Conservation (phyloP, 1,284 basidiomycete species). For the Cutaneotrichosporon spelunceum region DNA sequence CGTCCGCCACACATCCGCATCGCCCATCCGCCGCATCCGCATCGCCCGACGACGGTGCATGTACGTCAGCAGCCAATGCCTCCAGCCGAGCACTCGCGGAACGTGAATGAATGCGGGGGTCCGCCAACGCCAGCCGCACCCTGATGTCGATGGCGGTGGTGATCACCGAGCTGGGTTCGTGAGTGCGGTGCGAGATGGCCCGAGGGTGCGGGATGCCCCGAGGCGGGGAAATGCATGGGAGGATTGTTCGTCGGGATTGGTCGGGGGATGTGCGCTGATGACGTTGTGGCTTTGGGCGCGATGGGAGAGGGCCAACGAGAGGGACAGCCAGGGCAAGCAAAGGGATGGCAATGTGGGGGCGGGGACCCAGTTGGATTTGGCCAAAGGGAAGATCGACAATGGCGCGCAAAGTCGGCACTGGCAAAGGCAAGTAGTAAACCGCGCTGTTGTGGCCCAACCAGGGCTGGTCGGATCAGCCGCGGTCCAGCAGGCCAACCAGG, state of each 20-base stretch:
- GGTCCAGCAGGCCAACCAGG: not conserved
- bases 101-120: not conserved
- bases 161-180: not conserved
- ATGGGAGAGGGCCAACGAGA: not conserved
- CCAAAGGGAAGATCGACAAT: not conserved
- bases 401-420: too few species aligned
- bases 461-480: not conserved
- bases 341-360: not conserved
- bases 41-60: not conserved
- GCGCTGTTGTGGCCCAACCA: not conserved
- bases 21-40: too few species aligned
- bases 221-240: not conserved
- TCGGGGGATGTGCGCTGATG: slow-evolving; percentile 3
- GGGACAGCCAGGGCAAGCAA: not conserved
- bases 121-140: not conserved
- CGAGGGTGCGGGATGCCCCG: not conserved
- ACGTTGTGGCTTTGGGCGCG: not conserved
- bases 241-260: slow-evolving; percentile 4
- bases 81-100: not conserved
- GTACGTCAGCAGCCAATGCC: not conserved
- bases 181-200: not conserved
- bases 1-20: too few species aligned
- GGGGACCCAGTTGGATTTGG: not conserved
- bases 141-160: not conserved
- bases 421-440: too few species aligned